Base-by-base conservation (phyloP, 2,329 filamentous ascomycete species). In the Stagonosporopsis cucurbitacearum region DNA sequence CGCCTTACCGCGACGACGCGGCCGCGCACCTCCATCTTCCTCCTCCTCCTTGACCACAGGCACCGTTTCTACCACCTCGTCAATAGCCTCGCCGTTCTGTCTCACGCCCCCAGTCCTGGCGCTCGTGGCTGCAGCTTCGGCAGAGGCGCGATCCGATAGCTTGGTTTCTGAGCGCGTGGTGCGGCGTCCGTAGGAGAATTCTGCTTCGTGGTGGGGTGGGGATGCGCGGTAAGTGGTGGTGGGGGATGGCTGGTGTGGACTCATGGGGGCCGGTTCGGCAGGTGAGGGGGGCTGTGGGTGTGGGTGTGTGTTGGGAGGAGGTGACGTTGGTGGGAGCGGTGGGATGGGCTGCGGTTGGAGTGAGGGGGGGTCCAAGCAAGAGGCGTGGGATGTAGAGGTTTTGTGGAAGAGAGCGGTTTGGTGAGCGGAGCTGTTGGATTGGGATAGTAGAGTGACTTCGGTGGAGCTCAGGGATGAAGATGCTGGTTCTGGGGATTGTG, bases 191-290 rank as follows among this genome's bases (percentile, higher is more conserved):
- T 49, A 49, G 26, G 6, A 6, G 13, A 32, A 39, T 7, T 41
- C 46, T n/a, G 36, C 46, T 25, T 49, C 46, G 19, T 51, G 40
- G n/a, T n/a, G n/a, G n/a, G n/a, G n/a, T n/a, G n/a, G n/a, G 25
- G 9, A 26, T 26, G 5, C 5, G 47, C 22, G 37, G 20, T 11
- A 22, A 17, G 11, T 20, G 9, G 25, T 9, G 25, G 25, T 26
- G 5, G 25, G 5, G 25, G 5, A 26, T 26, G 25, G 25, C 25
- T 26, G 25, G 25, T 17, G n/a, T n/a, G n/a, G n/a, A n/a, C n/a
- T n/a, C n/a, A n/a, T n/a, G 25, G 25, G 25, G 4, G 25, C 25
- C 25, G 25, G 25, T 26, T 26, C 25, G 4, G 25, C 25, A 26
- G n/a, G n/a, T n/a, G n/a, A n/a, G 35, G 35, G 35, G 35, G 20